Conservation (phyloP, 1,284 basidiomycete species). For the Singerocomus inundabilis region DNA sequence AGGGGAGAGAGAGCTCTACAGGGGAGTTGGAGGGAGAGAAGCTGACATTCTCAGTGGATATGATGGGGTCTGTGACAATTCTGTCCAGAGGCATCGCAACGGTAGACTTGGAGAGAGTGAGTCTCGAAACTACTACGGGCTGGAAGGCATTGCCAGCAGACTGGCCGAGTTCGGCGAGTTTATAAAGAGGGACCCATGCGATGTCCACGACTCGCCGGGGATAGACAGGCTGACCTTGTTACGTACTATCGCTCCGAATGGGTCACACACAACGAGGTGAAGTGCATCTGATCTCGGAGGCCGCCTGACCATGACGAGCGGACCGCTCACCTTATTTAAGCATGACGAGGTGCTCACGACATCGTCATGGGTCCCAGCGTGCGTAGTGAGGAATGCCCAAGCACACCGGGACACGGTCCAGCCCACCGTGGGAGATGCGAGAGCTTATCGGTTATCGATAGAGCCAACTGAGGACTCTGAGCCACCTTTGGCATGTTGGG, state of each 20-base stretch:
- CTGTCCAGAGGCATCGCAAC: conserved; percentile 31
- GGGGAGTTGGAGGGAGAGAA: conserved; percentile 28
- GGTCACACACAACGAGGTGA: conserved; percentile 5
- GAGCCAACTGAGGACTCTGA: too few relatives aligned
- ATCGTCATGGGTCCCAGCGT: too few relatives aligned
- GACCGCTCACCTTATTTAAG: neutral
- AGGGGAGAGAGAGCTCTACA: conserved; percentile 18
- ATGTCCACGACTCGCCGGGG: conserved; percentile 21
- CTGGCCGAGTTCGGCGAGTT: conserved; percentile 13
- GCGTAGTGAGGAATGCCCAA: too few relatives aligned
- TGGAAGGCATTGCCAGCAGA: conserved; percentile 8
- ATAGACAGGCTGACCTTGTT: conserved; percentile 17
- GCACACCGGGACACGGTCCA: too few relatives aligned
- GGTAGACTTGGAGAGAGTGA: neutral
- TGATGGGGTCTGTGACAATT: conserved; percentile 35
- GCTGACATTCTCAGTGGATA: conserved; percentile 33
- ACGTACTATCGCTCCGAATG: conserved; percentile 19
- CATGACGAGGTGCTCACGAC: too few relatives aligned
- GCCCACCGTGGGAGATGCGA: too few relatives aligned
- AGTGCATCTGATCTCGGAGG: neutral
- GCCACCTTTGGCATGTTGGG: too few relatives aligned
- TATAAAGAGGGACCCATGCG: conserved; percentile 29
- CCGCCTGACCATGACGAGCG: neutral
- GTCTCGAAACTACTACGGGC: neutral
- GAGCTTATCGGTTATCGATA: too few relatives aligned